Evolutionary conservation across 1,139 yeast species (phyloP).

Genomic region (Trichomonascaceae sp.): DNA sequence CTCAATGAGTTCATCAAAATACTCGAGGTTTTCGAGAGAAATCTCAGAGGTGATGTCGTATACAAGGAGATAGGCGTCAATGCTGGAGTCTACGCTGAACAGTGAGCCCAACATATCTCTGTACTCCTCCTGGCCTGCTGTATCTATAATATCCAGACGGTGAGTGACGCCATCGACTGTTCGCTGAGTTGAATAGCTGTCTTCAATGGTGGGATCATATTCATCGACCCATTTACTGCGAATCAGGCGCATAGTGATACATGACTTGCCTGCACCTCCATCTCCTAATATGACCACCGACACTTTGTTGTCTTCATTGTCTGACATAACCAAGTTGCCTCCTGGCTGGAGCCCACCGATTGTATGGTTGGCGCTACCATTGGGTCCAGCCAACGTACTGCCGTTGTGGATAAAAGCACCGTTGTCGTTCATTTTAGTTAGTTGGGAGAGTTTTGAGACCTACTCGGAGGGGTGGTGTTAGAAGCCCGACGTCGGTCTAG

Average conservation of each 20-base stretch:
- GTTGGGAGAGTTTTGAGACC: too few species aligned
- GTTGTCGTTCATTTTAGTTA: too few species aligned
- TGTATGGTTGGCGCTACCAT: too few species aligned
- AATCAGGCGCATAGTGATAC: slow-evolving; percentile 24
- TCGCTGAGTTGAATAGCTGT: slow-evolving; percentile 24
- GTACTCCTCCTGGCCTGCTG: slow-evolving; percentile 30
- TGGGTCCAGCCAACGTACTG: too few species aligned
- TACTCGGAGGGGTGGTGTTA: too few species aligned
- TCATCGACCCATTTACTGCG: slow-evolving; percentile 26
- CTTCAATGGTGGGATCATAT: slow-evolving; percentile 27
- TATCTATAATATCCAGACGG: slow-evolving; percentile 25
- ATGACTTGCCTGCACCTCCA: slow-evolving; percentile 24
- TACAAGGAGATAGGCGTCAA: slow-evolving; percentile 79
- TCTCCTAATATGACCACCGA: slow-evolving; percentile 23
- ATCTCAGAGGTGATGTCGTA: slow-evolving; percentile 75
- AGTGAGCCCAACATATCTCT: slow-evolving; percentile 39
- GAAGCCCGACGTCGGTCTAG: too few species aligned
- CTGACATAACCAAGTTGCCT: too few species aligned
- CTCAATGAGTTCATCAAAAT: slow-evolving; percentile 73
- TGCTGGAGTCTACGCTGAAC: slow-evolving; percentile 59
- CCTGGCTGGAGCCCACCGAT: too few species aligned
- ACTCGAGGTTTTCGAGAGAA: slow-evolving; percentile 68
- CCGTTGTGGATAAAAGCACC: too few species aligned
- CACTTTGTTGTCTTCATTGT: slow-evolving; percentile 9
- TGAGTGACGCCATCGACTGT: slow-evolving; percentile 21